Base-by-base conservation (phyloP, 2,329 filamentous ascomycete genomes). In the Exserohilum rostratum region DNA sequence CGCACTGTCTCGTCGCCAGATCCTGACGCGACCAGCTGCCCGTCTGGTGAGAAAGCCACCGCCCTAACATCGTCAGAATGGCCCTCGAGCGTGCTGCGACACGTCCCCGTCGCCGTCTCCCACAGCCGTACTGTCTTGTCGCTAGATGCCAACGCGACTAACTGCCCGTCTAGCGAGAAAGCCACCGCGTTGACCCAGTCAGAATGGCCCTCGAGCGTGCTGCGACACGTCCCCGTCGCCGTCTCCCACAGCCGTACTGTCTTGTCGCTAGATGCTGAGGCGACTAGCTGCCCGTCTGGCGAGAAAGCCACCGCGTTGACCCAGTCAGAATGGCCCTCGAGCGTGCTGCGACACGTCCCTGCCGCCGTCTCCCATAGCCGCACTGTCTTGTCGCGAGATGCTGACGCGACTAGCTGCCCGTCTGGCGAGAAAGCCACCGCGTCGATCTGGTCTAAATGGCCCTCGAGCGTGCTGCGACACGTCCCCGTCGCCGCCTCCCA, bases 101-200 rank as follows among this genome's bases (percentile, higher is more conserved):
- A 34, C 33, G 3, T 34, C 33, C 6, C 33, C 6, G n/a, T 34
- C n/a, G 33, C 31, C 20, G 20, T 30, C 17, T 53, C 43, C 43
- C 43, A 53, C 6, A 53, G 31, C 37, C 35, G 43, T 25, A 51
- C 25, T 46, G 40, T 51, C 20, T 40, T 39, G 18, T 51, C 40
- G 12, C 5, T 6, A 22, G 48, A 45, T 25, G 31, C 15, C 18
- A 22, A 38, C 22, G 25, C 40, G 7, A 44, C 13, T 11, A 48
- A 22, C 30, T 47, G 45, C 6, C 58, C 50, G 27, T 60, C 59
- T 47, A 43, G 43, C 17, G 55, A 59, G 43, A 43, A 48, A 11
- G 44, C 31, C 1, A 53, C 35, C 17, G 37, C 44, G 2, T 4
- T 43, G 12, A 49, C 29, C 2, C 4, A 34, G 31, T 34, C 25